Conservation (phyloP, 2,329 filamentous ascomycete genomes). For the Hymenoscyphus fraxineus region DNA sequence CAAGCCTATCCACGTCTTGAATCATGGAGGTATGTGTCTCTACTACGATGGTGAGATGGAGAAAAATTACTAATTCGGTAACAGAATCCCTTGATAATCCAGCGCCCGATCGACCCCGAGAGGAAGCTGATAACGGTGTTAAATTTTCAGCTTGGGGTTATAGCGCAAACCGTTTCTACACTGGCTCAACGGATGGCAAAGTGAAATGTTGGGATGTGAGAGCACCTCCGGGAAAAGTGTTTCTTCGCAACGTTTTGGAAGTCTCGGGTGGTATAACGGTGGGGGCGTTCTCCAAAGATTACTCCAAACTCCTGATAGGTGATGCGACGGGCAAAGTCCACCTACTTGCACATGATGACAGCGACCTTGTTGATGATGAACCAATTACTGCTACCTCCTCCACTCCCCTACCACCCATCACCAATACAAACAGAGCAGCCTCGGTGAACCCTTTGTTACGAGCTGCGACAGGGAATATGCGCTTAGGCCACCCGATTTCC, state of each 20-base stretch:
- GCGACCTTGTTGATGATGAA: conserved; percentile 26
- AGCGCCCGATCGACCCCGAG: conserved; percentile 36
- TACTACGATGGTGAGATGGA: not conserved
- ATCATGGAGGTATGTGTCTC: conserved; percentile 41
- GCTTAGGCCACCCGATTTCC: not conserved
- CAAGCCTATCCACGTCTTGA: conserved; percentile 51
- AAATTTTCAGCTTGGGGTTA: conserved; percentile 62
- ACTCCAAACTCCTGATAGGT: conserved; percentile 52
- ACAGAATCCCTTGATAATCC: conserved; percentile 32
- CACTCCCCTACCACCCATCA: not conserved
- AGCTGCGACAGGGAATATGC: not conserved
- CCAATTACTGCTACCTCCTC: conserved; percentile 3
- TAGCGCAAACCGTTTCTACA: conserved; percentile 56
- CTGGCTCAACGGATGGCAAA: conserved; percentile 59
- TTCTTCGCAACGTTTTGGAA: conserved; percentile 52
- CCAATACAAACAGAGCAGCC: not conserved
- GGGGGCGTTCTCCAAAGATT: conserved; percentile 56
- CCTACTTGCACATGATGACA: conserved; percentile 48
- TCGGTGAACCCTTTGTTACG: not conserved
- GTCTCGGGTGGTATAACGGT: conserved; percentile 54
- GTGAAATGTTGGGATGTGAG: conserved; percentile 62
- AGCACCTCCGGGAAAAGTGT: conserved; percentile 38
- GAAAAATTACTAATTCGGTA: not conserved
- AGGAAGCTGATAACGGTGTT: conserved; percentile 57
- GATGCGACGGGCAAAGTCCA: conserved; percentile 60